A percentile compares a stretch with the other conserved stretches of the same genome.
Evolutionary conservation across 2,329 filamentous ascomycete genomes (phyloP).

Genomic region (Nigrospora sphaerica): DNA sequence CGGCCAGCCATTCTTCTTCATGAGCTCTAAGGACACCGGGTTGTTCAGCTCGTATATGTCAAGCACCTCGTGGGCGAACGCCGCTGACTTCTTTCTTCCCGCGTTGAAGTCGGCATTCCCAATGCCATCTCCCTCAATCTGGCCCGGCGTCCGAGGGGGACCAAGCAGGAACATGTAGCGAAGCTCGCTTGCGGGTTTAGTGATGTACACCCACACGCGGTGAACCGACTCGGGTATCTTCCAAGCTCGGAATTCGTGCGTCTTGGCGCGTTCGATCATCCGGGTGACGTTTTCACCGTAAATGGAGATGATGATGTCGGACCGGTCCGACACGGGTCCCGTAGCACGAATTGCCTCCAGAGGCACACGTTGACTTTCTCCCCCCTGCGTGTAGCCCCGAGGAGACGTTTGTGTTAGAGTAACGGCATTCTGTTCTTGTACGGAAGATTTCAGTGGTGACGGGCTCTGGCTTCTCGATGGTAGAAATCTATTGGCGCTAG

Average conservation of each 20-base stretch:
- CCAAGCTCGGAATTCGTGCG: conserved; percentile 50
- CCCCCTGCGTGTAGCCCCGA: conserved; percentile 17
- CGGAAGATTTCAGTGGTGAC: not conserved
- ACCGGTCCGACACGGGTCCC: conserved; percentile 33
- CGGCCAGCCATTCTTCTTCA: conserved; percentile 48
- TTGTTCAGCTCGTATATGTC: conserved; percentile 59
- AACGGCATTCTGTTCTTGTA: conserved; percentile 4
- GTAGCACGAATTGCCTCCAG: conserved; percentile 19
- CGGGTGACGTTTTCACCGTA: conserved; percentile 48
- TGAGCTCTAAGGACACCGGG: conserved; percentile 41
- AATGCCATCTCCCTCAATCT: conserved; percentile 37
- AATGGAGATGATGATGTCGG: conserved; percentile 39
- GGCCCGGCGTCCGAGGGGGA: conserved; percentile 34
- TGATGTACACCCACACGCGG: conserved; percentile 58
- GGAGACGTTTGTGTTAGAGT: conserved; percentile 6
- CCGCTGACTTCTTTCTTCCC: conserved; percentile 22
- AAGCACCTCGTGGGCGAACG: conserved; percentile 44
- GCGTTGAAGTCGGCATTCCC: conserved; percentile 47
- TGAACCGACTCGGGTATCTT: conserved; percentile 45
- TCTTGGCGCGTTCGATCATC: conserved; percentile 41
- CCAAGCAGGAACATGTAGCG: conserved; percentile 54
- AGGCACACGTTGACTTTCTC: conserved; percentile 25
- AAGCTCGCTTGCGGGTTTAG: conserved; percentile 36
- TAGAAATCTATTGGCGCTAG: not conserved
- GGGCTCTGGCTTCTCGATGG: not conserved